Base-by-base conservation (phyloP, 768 basidiomycete genomes). In the Hypholoma sublateritium region DNA sequence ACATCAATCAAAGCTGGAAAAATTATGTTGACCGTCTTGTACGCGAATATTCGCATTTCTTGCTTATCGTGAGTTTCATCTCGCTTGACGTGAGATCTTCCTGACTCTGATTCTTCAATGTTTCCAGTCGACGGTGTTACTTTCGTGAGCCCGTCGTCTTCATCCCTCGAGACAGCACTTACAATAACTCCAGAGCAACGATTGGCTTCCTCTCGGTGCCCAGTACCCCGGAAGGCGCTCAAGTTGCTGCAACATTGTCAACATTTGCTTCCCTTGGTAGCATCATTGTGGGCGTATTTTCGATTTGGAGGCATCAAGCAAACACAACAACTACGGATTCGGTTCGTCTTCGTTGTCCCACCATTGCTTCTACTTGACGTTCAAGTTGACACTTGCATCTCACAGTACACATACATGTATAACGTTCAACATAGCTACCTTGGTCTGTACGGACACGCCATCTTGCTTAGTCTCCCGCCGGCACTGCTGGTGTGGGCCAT, bases 401-500 rank as follows among this genome's bases (percentile, higher is more conserved):
- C 14, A 36, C 28, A 83, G 82, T 82, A 79, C 61, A 76, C 79
- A 2, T 84, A 84, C 62, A 77, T 83, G 69, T 72, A 80, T 55
- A 83, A 83, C 50, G 78, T 76, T 4, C 77, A 77, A 32, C 75
- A 78, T 55, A 73, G 72, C 21, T 62, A 66, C 12, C 65, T 82
- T 5, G 81, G 81, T 13, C 65, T 81, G 16, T 71, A 77, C 12
- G 82, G 82, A 0, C 78, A 81, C 56, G 80, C 80, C 1, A 70
- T 83, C 57, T 69, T 81, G 6, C 74, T 83, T 21, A 80, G 79
- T 60, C 72, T 83, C 41, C 82, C 83, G 2, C 76, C 79, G 7
- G 78, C 80, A 19, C 72, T 82, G n/a, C 75, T 83, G 8, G 77
- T 83, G 2, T 83, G 82, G 82, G 77, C 81, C 11, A 77, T 83